Conservation (phyloP, 202 grass and related monocot genomes). For the Digitaria exilis region DNA sequence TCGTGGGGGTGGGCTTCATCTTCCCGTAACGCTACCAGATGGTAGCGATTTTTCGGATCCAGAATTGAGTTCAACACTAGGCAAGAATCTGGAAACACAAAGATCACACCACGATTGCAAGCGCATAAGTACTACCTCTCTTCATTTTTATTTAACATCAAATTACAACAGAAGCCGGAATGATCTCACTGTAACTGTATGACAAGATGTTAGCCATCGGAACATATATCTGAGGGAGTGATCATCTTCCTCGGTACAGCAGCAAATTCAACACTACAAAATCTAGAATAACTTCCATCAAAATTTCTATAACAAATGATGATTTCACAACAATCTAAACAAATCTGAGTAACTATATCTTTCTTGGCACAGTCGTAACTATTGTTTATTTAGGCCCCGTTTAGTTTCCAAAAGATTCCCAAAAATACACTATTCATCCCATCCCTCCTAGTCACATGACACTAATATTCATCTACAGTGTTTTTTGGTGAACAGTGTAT, state of each 20-base stretch:
- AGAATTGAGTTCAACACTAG: too few relatives aligned
- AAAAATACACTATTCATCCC: too few relatives aligned
- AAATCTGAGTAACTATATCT: slow-evolving; percentile 1
- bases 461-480: too few relatives aligned
- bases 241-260: background rate
- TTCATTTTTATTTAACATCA: background rate
- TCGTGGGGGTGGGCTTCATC: too few relatives aligned
- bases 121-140: too few relatives aligned
- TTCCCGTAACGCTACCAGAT: background rate
- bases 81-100: too few relatives aligned
- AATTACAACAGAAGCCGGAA: background rate
- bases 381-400: slow-evolving; percentile 18
- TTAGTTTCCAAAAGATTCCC: too few relatives aligned
- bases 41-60: background rate
- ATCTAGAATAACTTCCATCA: background rate
- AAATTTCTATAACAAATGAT: slow-evolving; percentile 18
- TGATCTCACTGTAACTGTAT: background rate
- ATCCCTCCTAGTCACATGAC: too few relatives aligned
- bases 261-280: background rate
- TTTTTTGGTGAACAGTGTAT: too few relatives aligned
- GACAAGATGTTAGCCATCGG: background rate
- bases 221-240: background rate
- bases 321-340: background rate
- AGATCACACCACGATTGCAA: too few relatives aligned
- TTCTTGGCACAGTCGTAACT: slow-evolving; percentile 30